phyloP scores from a whole-genome alignment of 352 stramenopile genomes.

The Plasmopara viticola region DNA sequence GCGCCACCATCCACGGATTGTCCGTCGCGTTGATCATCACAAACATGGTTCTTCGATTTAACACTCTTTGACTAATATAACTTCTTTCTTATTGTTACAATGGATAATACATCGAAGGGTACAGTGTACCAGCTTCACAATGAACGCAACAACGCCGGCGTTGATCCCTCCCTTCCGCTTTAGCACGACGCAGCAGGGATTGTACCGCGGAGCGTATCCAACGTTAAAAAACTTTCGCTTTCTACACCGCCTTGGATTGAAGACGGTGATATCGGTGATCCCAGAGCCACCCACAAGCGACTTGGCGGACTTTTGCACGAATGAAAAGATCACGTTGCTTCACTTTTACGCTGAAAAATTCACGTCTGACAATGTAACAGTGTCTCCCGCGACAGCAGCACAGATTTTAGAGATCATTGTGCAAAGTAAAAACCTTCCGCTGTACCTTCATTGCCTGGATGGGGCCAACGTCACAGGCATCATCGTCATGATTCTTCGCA shows the following conservation, averaged over 20 bases:
- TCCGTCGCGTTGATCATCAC: constrained; percentile 73
- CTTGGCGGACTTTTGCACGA: constrained; percentile 60
- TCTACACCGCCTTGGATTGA: constrained; percentile 59
- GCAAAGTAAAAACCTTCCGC: constrained; percentile 66
- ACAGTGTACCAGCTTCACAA: constrained; percentile 15
- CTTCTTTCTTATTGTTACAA: not conserved
- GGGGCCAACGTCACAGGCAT: constrained; percentile 83
- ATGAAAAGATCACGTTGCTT: constrained; percentile 63
- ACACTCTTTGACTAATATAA: no score
- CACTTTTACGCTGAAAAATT: constrained; percentile 86
- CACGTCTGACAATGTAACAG: constrained; percentile 82
- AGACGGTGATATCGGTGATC: constrained; percentile 76
- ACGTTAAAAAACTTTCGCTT: constrained; percentile 87
- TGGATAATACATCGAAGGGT: constrained; percentile 11
- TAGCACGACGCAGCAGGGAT: constrained; percentile 70
- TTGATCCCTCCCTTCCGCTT: constrained; percentile 85
- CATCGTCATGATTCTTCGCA: constrained; percentile 83
- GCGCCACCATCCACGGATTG: constrained; percentile 74
- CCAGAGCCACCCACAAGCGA: constrained; percentile 74
- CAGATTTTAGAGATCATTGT: constrained; percentile 77
- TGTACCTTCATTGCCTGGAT: constrained; percentile 87
- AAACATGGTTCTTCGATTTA: constrained; percentile 38
- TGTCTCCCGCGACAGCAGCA: constrained; percentile 60
- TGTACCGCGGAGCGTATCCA: constrained; percentile 78
- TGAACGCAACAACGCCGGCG: constrained; percentile 51